These are phyloP conservation scores for Cryptococcus maquisensis DNA, from an alignment of 1,284 basidiomycete species.

Conservation along the genomic window DNA sequence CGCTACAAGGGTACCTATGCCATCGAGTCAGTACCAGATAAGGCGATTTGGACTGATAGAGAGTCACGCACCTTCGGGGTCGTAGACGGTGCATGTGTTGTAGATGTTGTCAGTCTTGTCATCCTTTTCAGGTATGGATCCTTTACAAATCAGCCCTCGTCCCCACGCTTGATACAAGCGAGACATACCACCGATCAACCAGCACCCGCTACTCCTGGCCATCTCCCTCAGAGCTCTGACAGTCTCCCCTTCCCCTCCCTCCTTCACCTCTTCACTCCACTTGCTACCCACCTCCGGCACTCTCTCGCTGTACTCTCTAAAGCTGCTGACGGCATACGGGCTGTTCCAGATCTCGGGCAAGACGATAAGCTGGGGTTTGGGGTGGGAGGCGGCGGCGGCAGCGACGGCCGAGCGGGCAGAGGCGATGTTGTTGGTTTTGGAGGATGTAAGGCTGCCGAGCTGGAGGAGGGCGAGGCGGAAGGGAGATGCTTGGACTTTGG, in stretches of 20 bases:
- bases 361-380: conserved; percentile 72
- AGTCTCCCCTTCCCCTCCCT: conserved; percentile 61
- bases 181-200: conserved; percentile 80
- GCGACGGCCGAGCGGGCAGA: conserved; percentile 75
- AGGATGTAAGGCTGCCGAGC: conserved; percentile 63
- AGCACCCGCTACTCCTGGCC: conserved; percentile 75
- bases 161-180: not conserved
- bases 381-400: conserved; percentile 57
- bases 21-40: not conserved
- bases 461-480: conserved; percentile 85
- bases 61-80: conserved; percentile 64
- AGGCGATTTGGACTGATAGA: not conserved
- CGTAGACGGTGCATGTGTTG: conserved; percentile 88
- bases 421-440: conserved; percentile 69
- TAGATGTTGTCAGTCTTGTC: conserved; percentile 64
- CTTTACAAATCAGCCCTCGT: conserved; percentile 46
- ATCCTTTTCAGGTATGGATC: conserved; percentile 84
- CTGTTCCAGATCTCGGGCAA: conserved; percentile 98
- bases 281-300: conserved; percentile 54
- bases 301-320: conserved; percentile 77
- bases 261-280: conserved; percentile 5
- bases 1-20: conserved; percentile 72
- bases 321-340: conserved; percentile 83
- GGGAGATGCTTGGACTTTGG: conserved; percentile 52
- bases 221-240: conserved; percentile 75